phyloP scores from a whole-genome alignment of 2,329 filamentous ascomycete genomes.

The Mycosphaerella arachidis region DNA sequence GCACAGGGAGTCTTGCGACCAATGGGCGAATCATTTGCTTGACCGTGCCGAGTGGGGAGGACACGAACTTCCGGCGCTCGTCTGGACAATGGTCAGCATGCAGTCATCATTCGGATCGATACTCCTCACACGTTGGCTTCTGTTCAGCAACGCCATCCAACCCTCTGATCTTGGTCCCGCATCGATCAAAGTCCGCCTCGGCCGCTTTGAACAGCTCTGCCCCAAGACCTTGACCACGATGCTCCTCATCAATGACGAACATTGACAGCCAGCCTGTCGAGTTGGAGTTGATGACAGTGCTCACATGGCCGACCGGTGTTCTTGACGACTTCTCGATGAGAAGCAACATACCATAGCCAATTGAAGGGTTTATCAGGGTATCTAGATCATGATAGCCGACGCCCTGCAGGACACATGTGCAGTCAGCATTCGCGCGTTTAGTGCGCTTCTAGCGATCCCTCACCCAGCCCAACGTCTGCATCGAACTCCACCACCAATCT shows the following conservation, averaged over 20 bases:
- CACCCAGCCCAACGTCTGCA: constrained; percentile 35
- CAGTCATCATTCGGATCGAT: background rate
- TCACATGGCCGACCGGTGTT: constrained; percentile 32
- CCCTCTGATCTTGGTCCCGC: constrained; percentile 27
- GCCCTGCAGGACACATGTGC: constrained; percentile 24
- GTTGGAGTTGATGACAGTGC: constrained; percentile 34
- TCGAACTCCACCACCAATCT: constrained; percentile 35
- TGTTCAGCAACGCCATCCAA: constrained; percentile 38
- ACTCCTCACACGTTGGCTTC: constrained; percentile 27
- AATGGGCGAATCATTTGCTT: constrained; percentile 28
- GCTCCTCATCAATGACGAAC: constrained; percentile 33
- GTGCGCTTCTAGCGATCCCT: background rate
- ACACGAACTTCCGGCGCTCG: constrained; percentile 32
- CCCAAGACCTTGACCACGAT: constrained; percentile 34
- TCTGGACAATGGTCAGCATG: constrained; percentile 14
- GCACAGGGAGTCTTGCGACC: constrained; percentile 1
- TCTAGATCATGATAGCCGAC: constrained; percentile 31
- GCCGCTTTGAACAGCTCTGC: constrained; percentile 30
- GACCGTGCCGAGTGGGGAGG: constrained; percentile 25
- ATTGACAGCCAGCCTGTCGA: constrained; percentile 37
- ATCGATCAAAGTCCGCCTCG: constrained; percentile 23
- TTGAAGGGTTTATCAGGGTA: constrained; percentile 31
- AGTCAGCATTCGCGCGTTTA: background rate
- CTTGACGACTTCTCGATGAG: constrained; percentile 23
- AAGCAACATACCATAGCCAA: constrained; percentile 31